Conservation (phyloP, 192 early-diverging fungal species). For the Geosiphon pyriformis region DNA sequence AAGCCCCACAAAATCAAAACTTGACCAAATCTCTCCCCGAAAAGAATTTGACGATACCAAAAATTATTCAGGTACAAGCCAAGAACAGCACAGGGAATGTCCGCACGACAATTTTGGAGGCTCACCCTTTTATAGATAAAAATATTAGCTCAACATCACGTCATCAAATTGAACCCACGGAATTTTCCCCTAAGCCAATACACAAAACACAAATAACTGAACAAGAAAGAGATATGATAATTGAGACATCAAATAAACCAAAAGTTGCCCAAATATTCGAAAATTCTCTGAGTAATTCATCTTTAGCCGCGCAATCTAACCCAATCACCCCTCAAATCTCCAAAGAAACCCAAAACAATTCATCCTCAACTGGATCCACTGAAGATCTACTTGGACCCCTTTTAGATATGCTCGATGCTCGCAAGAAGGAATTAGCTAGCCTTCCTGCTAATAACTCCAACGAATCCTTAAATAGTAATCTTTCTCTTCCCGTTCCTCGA, state of each 20-base stretch:
- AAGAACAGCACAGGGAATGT: not conserved
- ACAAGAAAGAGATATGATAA: not conserved
- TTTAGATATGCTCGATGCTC: slow-evolving; percentile 11
- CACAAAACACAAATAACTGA: not conserved
- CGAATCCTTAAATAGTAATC: not conserved
- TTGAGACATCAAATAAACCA: not conserved
- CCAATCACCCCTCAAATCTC: no score
- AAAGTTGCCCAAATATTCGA: not conserved
- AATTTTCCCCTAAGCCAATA: not conserved
- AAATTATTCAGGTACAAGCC: not conserved
- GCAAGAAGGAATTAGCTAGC: not conserved
- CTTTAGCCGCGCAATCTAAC: no score
- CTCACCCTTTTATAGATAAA: no score
- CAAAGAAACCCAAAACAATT: not conserved
- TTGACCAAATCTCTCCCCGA: not conserved
- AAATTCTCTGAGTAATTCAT: not conserved
- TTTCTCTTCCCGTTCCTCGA: not conserved
- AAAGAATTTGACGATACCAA: not conserved
- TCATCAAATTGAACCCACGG: not conserved
- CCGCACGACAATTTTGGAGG: no score
- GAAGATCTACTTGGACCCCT: slow-evolving; percentile 7
- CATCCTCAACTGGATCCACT: not conserved
- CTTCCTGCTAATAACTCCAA: not conserved
- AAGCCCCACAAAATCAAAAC: not conserved
- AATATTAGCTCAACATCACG: not conserved